These are phyloP conservation scores for Moringa oleifera DNA, from an alignment of 345 rosid genomes.

Conservation along the genomic window DNA sequence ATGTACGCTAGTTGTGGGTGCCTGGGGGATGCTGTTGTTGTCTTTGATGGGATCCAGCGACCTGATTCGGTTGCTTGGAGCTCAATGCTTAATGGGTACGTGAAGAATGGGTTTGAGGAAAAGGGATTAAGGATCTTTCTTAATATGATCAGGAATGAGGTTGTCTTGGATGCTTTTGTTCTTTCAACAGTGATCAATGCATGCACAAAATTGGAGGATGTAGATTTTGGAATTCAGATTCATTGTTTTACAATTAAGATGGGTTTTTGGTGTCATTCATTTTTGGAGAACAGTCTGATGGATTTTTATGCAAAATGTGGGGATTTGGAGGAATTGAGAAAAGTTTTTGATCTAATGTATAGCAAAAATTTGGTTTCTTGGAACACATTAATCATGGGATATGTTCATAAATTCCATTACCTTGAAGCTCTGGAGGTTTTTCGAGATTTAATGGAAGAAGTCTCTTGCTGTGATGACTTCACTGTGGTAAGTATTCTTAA, in stretches of 20 bases:
- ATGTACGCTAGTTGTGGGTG: conserved; percentile 24
- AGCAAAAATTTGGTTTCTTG: conserved; percentile 29
- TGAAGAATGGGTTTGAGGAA: conserved; percentile 21
- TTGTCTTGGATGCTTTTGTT: conserved; percentile 20
- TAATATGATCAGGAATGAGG: conserved; percentile 10
- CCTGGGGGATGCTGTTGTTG: conserved; percentile 19
- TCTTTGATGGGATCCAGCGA: conserved; percentile 15
- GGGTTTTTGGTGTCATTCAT: conserved; percentile 12
- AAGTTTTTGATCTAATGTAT: conserved; percentile 16
- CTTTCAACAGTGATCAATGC: conserved; percentile 20
- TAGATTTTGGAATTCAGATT: conserved; percentile 13
- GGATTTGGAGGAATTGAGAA: conserved; percentile 15
- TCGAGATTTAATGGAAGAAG: conserved; percentile 16
- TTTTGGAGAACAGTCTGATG: conserved; percentile 25
- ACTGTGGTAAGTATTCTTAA: conserved; percentile 23
- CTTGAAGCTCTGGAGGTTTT: too few relatives aligned
- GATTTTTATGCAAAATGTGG: conserved; percentile 27
- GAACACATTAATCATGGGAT: conserved; percentile 28
- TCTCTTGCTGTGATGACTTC: conserved; percentile 24
- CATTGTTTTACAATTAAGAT: conserved; percentile 21
- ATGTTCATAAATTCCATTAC: conserved; percentile 19
- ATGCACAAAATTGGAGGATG: conserved; percentile 15
- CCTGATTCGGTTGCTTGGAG: conserved; percentile 31
- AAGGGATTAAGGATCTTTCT: conserved; percentile 21
- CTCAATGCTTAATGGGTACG: conserved; percentile 20